Evolutionary conservation across 805 yeast genomes (phyloP), one percentile per base, ranked within the genome.

Genomic region (Sugiyamaella valdiviana): DNA sequence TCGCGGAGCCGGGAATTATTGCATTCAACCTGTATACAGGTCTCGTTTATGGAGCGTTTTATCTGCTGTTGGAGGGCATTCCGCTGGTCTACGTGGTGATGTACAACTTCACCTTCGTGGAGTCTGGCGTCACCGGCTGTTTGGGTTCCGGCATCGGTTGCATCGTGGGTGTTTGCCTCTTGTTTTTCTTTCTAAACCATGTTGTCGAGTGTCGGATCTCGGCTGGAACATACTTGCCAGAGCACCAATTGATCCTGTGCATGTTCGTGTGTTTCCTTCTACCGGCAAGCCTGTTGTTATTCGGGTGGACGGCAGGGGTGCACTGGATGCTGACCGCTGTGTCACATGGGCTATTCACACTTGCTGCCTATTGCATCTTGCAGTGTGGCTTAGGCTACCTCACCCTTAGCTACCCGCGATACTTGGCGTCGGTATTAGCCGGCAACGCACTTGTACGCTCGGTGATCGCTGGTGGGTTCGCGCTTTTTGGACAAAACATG

Each of bases 401-500:
- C 54, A 73, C 74, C 2, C 61, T 67, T 54, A 68, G 74, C 7
- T 78, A 76, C 57, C 72, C 72, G 32, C 63, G 75, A 46, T 74
- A 71, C 58, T 53, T 76, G 52, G 82, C 82, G 1, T 77, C 83
- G 0, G 83, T 76, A 1, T 78, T 75, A 61, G 83, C 83, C 3
- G 77, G 79, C 36, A 79, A 78, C 57, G 75, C 69, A 36, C 63
- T 79, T 21, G 69, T 72, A 51, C 72, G 85, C 47, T 68, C 78
- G 4, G 63, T 64, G 2, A 71, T 74, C 53, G 85, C 82, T 1
- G 77, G 79, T 52, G 76, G 73, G 2, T 80, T 80, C 69, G 84
- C 85, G 36, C 68, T 84, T 45, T 82, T 84, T 62, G 83, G 85
- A 3, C 59, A 70, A 36, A 75, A 77, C 24, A 72, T 84, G 77